Evolutionary conservation across 805 yeast genomes (phyloP), one percentile per base, ranked within the genome.

Genomic region (Cyberlindnera xishuangbannaensis): DNA sequence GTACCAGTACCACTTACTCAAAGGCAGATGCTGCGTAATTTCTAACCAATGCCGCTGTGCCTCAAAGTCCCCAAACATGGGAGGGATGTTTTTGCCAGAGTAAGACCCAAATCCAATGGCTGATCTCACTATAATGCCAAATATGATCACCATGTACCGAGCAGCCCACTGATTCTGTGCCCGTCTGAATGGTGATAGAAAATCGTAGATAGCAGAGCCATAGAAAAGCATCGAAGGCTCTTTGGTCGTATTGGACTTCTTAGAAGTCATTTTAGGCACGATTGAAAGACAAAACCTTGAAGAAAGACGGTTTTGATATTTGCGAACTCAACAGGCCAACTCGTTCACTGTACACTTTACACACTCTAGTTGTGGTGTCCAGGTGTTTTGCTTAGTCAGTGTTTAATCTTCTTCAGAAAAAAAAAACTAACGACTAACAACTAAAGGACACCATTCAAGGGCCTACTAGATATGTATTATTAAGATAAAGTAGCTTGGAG

Each of bases 41-140:
- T 92, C 98, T 73, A 92, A 70, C 98, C 98, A 92, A 57, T 90
- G 98, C 45, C 98, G 72, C 57, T 92, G 98, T 0, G 97, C 97
- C 57, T 92, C 98, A 51, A 92, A 90, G 55, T 92, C 98, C 6
- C 98, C 98, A 63, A 65, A 77, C 74, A 85, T 74, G 5, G 97
- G 97, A 7, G 83, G 76, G 2, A 67, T 62, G 7, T 61, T 60
- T 40, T 58, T 55, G 0, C 98, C 98, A 15, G 95, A 85, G 52
- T 76, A 88, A 5, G 86, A 71, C 1, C 97, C 98, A 23, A 88
- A 64, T 0, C 96, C 95, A 15, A 90, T 79, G 1, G 95, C 95
- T 33, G 84, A 71, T 43, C 95, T 68, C 3, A 87, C 69, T 9
- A 90, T 73, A 5, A 88, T 56, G 2, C 94, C 85, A 40, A 83